Evolutionary conservation across 345 rosid genomes (phyloP), one percentile per base, ranked within the genome.

Genomic region (Firmiana major): DNA sequence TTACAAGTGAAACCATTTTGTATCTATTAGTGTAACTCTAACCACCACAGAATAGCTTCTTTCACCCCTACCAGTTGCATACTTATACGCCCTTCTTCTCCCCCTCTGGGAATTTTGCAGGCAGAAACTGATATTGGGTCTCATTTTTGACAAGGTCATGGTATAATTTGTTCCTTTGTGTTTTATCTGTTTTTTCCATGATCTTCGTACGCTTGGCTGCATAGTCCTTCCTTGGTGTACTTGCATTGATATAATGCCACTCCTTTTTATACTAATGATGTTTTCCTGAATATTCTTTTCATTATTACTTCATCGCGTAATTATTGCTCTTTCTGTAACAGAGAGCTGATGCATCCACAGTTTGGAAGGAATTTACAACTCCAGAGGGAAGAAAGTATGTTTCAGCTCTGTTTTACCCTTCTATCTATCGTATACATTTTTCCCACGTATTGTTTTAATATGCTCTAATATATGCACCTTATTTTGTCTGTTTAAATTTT

Each of bases 291-390:
- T 3, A 58, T 58, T 12, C 53, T 77, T 51, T 22, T 75, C 22
- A 19, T 60, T 63, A 63, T 15, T 40, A 66, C 54, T 63, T 83
- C 66, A 49, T 68, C 71, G 64, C 76, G 67, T 81, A 68, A 78
- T 51, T 72, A 7, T 82, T 59, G 13, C 54, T 78, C 64, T 60
- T 80, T 54, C 54, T 80, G 31, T 28, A 17, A 80, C 93, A 96
- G 99, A 91, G 95, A 82, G 99, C 97, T 21, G 99, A 96, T 79
- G 98, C 98, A 42, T 96, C 99, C 43, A 96, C 99, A n/a, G 97
- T 89, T 77, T 96, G 99, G 99, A 96, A 93, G 89, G 99, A 96
- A 81, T 96, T 93, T 80, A 89, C 95, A 16, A 93, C 97, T 57
- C 81, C 88, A 45, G 99, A 93, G 81, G 99, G 98, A 76, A 92